Conservation (phyloP, 208 protist genomes). For the Trypanosoma lewisi region DNA sequence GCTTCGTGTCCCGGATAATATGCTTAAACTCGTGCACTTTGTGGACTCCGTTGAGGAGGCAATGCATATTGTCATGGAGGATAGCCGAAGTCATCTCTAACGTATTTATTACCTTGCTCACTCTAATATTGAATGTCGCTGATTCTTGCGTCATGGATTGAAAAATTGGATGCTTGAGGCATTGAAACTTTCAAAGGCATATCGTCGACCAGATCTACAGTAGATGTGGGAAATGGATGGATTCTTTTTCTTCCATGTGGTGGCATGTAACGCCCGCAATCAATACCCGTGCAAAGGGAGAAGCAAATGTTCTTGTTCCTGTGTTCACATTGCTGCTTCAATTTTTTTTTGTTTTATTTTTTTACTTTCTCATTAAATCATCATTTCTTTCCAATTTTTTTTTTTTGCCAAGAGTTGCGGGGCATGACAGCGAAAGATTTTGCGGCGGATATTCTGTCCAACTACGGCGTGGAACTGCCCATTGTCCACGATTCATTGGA, state of each 20-base stretch:
- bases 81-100: slow-evolving; percentile 19
- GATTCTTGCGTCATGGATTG: no score
- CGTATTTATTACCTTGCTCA: neutral
- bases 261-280: no score
- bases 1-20: slow-evolving; percentile 30
- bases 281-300: no score
- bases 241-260: no score
- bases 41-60: slow-evolving; percentile 62
- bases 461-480: slow-evolving; percentile 48
- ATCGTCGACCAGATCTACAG: no score
- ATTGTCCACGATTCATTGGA: slow-evolving; percentile 60
- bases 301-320: no score
- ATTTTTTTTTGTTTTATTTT: slow-evolving; percentile 3
- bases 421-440: slow-evolving; percentile 16
- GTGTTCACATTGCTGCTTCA: no score
- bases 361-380: neutral
- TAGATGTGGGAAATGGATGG: no score
- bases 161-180: no score
- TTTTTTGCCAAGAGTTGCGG: neutral
- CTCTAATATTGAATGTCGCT: neutral
- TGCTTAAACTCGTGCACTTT: slow-evolving; percentile 44
- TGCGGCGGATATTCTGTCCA: slow-evolving; percentile 27
- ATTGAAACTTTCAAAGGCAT: no score
- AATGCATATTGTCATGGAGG: slow-evolving; percentile 39
- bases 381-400: neutral